phyloP scores from a whole-genome alignment of 1,139 yeast species.

The Candida sanyaensis region DNA sequence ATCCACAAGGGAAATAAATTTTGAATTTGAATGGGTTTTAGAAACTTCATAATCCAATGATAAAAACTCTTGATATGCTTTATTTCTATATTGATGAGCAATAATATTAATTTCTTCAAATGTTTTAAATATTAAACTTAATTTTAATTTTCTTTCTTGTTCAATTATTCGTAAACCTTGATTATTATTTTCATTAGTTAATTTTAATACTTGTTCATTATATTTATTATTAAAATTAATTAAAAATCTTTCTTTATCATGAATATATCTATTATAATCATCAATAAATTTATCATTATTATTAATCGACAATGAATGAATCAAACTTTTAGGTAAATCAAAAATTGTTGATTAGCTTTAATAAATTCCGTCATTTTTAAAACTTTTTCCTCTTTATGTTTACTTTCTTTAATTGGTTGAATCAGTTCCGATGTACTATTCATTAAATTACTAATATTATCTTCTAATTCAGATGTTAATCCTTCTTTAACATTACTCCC shows the following conservation, averaged over 20 bases:
- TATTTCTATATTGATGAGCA: constrained; percentile 62
- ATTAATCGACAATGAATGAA: constrained; percentile 52
- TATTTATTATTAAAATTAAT: constrained; percentile 18
- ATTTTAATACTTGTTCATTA: constrained; percentile 15
- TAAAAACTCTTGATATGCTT: constrained; percentile 60
- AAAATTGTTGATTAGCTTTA: constrained; percentile 64
- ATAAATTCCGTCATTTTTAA: constrained; percentile 62
- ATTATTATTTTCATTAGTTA: constrained; percentile 18
- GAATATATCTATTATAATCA: constrained; percentile 60
- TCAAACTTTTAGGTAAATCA: constrained; percentile 67
- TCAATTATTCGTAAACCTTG: constrained; percentile 19
- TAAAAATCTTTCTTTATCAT: constrained; percentile 24
- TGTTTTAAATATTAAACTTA: constrained; percentile 43
- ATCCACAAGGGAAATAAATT: constrained; percentile 43
- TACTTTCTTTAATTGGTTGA: constrained; percentile 73
- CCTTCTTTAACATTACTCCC: constrained; percentile 8
- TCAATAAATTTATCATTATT: constrained; percentile 73
- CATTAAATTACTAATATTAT: constrained; percentile 48
- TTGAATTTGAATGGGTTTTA: constrained; percentile 19
- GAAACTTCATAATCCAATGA: constrained; percentile 40
- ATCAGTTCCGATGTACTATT: constrained; percentile 66
- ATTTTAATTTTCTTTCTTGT: constrained; percentile 37
- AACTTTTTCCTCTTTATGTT: constrained; percentile 60
- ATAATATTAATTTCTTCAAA: constrained; percentile 70
- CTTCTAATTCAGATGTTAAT: constrained; percentile 39